Conservation (phyloP, 306 rosid genomes). For the Trichosanthes cucumerina region DNA sequence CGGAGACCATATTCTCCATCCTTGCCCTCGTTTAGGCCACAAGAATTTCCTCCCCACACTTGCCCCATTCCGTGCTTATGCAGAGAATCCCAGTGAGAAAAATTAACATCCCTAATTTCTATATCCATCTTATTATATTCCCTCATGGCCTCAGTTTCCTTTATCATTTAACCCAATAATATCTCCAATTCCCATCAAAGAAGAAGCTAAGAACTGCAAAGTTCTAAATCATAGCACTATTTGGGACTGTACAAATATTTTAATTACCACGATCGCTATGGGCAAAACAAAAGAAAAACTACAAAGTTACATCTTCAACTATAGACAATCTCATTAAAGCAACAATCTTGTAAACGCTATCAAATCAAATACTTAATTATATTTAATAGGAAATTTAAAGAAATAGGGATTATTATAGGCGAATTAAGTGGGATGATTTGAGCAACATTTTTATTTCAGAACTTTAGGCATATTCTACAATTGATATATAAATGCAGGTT, state of each 20-base stretch:
- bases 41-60: too few relatives aligned
- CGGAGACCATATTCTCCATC: too few relatives aligned
- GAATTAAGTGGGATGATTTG: neutral
- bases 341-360: neutral
- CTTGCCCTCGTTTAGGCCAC: too few relatives aligned
- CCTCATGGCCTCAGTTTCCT: neutral
- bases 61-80: too few relatives aligned
- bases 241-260: neutral
- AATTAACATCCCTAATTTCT: too few relatives aligned
- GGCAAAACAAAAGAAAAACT: neutral
- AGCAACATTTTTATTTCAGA: neutral
- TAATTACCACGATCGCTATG: neutral
- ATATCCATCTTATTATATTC: neutral
- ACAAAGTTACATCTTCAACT: neutral
- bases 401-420: neutral
- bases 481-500: neutral
- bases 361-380: neutral
- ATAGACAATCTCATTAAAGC: neutral
- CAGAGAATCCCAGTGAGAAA: too few relatives aligned
- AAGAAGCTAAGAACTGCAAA: neutral
- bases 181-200: neutral
- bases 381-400: neutral
- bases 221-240: neutral
- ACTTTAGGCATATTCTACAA: neutral
- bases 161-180: neutral